These are phyloP conservation scores for Yamadazyma taylorii DNA, from an alignment of 1,139 yeast genomes.

Conservation along the genomic window DNA sequence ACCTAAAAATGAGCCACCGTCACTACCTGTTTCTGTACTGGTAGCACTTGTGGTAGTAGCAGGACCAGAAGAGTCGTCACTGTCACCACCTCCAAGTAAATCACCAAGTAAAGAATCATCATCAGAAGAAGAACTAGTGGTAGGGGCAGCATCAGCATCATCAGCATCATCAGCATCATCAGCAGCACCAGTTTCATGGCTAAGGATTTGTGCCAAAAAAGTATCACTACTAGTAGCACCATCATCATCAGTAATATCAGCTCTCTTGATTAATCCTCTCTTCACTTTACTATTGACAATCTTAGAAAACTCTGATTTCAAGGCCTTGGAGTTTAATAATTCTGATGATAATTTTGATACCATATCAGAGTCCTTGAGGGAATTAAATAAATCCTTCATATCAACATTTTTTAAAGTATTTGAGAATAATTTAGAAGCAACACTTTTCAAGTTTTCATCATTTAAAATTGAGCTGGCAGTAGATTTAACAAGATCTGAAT, in stretches of 20 bases:
- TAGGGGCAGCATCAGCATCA: constrained; percentile 3
- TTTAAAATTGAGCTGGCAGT: constrained; percentile 23
- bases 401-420: constrained; percentile 23
- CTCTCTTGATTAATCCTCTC: constrained; percentile 17
- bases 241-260: constrained; percentile 5
- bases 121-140: no score
- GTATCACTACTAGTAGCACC: constrained; percentile 1
- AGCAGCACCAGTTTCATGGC: not conserved
- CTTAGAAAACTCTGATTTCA: constrained; percentile 16
- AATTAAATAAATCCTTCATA: constrained; percentile 21
- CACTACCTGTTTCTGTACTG: no score
- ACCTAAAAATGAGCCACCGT: no score
- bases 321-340: constrained; percentile 18
- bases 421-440: constrained; percentile 22
- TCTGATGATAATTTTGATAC: constrained; percentile 20
- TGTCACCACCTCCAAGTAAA: no score
- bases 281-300: constrained; percentile 16
- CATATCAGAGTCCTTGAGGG: constrained; percentile 28
- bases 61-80: not conserved
- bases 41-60: constrained; percentile 1
- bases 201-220: constrained; percentile 2
- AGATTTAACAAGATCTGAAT: constrained; percentile 24
- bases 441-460: constrained; percentile 19
- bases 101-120: constrained; percentile 4
- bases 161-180: constrained; percentile 3